phyloP scores from a whole-genome alignment of 1,139 yeast genomes.

The Eremothecium cymbalariae region DNA sequence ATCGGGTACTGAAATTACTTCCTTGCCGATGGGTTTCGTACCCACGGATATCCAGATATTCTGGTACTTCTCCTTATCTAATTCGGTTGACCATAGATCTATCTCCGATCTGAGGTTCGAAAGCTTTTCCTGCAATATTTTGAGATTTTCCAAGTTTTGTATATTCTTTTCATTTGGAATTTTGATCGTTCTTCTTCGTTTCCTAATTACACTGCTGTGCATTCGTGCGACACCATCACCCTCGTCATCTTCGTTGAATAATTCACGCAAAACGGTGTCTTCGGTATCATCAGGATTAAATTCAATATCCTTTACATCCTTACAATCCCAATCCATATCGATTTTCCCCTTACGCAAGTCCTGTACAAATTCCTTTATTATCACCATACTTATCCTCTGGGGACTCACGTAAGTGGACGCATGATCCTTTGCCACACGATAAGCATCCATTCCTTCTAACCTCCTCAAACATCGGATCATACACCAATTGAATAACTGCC shows the following conservation, averaged over 20 bases:
- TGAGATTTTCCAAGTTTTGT: conserved; percentile 25
- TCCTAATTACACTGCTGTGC: conserved; percentile 4
- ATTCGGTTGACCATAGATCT: conserved; percentile 22
- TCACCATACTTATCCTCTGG: conserved; percentile 20
- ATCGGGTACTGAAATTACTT: no score
- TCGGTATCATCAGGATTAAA: conserved; percentile 11
- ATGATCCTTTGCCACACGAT: conserved; percentile 5
- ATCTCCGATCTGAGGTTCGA: conserved; percentile 20
- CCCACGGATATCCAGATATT: conserved; percentile 4
- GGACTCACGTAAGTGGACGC: conserved; percentile 16
- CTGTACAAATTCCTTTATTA: conserved; percentile 27
- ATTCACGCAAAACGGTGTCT: conserved; percentile 19
- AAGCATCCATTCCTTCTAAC: conserved; percentile 11
- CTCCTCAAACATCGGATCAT: conserved; percentile 22
- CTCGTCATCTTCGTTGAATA: conserved; percentile 20
- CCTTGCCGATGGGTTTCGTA: background rate
- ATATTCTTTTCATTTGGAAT: conserved; percentile 29
- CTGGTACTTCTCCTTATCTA: conserved; percentile 11
- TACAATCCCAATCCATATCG: conserved; percentile 28
- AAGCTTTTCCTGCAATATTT: conserved; percentile 20
- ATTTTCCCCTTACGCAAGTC: conserved; percentile 24
- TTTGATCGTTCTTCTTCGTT: conserved; percentile 4
- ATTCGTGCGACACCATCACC: conserved; percentile 5
- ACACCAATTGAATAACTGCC: conserved; percentile 30
- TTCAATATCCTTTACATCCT: conserved; percentile 11